Conservation (phyloP, 495 filamentous ascomycete genomes). For the Entonaema liquescens region DNA sequence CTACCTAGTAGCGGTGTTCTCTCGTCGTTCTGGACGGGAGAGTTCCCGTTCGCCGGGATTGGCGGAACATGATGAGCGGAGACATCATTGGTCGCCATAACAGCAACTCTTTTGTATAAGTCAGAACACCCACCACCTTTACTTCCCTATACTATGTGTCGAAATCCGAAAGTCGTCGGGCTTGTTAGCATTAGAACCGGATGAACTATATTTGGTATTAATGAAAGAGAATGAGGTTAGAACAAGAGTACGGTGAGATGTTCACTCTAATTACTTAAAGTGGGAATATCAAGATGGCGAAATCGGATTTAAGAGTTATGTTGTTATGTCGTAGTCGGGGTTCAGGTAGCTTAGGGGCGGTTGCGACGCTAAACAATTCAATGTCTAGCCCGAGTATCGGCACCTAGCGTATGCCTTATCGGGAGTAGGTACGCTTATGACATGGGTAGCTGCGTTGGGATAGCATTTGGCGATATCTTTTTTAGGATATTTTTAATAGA, state of each 20-base stretch:
- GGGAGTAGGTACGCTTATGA: background rate
- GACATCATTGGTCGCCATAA: constrained; percentile 29
- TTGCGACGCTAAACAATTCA: background rate
- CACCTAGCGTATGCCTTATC: background rate
- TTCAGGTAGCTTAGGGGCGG: background rate
- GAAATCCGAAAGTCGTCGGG: background rate
- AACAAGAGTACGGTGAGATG: background rate
- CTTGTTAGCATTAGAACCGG: background rate
- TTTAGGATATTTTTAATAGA: background rate
- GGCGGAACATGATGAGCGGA: constrained; percentile 1
- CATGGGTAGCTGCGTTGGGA: background rate
- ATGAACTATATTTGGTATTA: background rate
- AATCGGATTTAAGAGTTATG: constrained; percentile 6
- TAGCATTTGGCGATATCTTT: background rate
- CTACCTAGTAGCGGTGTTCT: constrained; percentile 39
- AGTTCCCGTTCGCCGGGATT: constrained; percentile 9
- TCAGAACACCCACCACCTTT: background rate
- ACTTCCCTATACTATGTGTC: background rate
- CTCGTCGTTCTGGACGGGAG: constrained; percentile 18
- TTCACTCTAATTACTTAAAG: background rate
- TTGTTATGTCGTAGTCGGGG: background rate
- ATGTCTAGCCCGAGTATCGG: background rate
- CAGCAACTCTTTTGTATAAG: background rate
- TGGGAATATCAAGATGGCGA: constrained; percentile 20
- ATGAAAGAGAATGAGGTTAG: background rate